Evolutionary conservation across 257 asterid species (phyloP), one percentile per base, ranked within the genome.

Genomic region (Perilla frutescens): DNA sequence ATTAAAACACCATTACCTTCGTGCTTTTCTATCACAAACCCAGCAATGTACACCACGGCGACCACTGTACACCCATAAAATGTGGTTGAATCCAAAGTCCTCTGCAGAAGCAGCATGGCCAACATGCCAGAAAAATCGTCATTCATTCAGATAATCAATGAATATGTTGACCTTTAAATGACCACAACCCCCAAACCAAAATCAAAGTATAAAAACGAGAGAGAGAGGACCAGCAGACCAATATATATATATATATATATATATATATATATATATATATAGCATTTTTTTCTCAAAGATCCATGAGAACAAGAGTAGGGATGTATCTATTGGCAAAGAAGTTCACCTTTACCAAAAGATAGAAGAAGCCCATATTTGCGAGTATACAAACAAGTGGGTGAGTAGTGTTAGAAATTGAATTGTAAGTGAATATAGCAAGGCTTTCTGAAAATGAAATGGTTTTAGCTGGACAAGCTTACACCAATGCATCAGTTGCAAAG

Each of bases 31-130:
- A 78, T 93, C 98, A 78, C 98, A 93, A 65, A 93, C 98, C 98
- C 97, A 93, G 76, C 96, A 93, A 79, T 89, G 97, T 75, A 93
- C 98, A 78, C 98, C 98, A 82, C 98, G 98, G 29, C 98, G 86
- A 7, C 98, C 96, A 81, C 98, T 92, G 73, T 87, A 92, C 51
- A 90, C 98, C 98, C 98, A 92, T 56, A 93, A 87, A 69, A 91
- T 87, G 85, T 93, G 97, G 64, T 81, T 84, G 82, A 89, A 93
- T 40, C 96, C 97, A 80, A 93, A 93, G 79, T 93, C 97, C 81
- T 91, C 98, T 91, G 88, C 74, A 50, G 75, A 55, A 72, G 64
- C 66, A 68, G 45, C 57, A 78, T 55, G 45, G 66, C 54, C 26
- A 7, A 56, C 75, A 73, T 47, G 51, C 34, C 15, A 51, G 47